Evolutionary conservation across 345 rosid species (phyloP).

Genomic region (Aurinia saxatilis): DNA sequence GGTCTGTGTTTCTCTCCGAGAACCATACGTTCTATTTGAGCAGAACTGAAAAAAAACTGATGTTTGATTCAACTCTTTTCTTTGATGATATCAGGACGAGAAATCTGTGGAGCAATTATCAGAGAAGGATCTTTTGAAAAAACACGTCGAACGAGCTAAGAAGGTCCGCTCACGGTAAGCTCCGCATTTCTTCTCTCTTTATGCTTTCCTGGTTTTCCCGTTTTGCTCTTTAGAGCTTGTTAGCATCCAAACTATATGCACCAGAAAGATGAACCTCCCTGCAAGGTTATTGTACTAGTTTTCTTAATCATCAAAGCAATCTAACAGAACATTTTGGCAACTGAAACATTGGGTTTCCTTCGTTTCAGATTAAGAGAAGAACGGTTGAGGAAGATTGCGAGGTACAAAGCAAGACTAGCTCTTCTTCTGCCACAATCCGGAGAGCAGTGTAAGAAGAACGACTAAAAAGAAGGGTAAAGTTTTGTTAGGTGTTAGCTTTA

Average conservation of each 20-base stretch:
- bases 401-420: slow-evolving; percentile 73
- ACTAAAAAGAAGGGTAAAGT: not conserved
- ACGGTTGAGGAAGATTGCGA: slow-evolving; percentile 61
- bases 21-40: not conserved
- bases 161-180: slow-evolving; percentile 66
- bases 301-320: not conserved
- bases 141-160: slow-evolving; percentile 65
- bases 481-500: slow-evolving; percentile 15
- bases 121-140: slow-evolving; percentile 55
- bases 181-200: not conserved
- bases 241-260: too few species aligned
- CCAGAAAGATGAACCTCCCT: too few species aligned
- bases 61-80: slow-evolving; percentile 2
- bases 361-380: slow-evolving; percentile 54
- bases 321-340: not conserved
- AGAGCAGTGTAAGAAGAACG: slow-evolving; percentile 46
- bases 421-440: slow-evolving; percentile 69
- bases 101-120: slow-evolving; percentile 47
- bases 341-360: not conserved
- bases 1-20: slow-evolving; percentile 31
- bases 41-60: not conserved
- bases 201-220: not conserved
- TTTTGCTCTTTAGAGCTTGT: not conserved
- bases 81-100: slow-evolving; percentile 44
- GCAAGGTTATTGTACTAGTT: not conserved